Evolutionary conservation across 1,139 yeast genomes (phyloP).

Genomic region (Yamadazyma jaroonii): DNA sequence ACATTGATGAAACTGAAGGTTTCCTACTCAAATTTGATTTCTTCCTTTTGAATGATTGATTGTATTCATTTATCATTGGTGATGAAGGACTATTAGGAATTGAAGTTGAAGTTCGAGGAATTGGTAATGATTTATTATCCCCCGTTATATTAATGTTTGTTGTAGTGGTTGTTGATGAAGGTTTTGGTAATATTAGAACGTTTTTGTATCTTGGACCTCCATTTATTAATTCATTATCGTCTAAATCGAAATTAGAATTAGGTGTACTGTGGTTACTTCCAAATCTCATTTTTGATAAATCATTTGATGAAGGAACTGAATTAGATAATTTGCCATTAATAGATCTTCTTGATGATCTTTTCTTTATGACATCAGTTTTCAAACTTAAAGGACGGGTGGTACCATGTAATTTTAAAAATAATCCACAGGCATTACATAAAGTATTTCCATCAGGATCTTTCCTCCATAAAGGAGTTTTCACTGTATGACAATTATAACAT

Average conservation of each 20-base stretch:
- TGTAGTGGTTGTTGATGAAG: conserved; percentile 14
- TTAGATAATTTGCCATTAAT: conserved; percentile 11
- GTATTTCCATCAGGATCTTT: conserved; percentile 54
- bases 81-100: conserved; percentile 20
- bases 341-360: conserved; percentile 40
- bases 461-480: conserved; percentile 60
- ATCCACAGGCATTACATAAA: conserved; percentile 60
- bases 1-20: conserved; percentile 15
- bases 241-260: conserved; percentile 11
- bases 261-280: conserved; percentile 7
- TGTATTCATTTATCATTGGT: conserved; percentile 20
- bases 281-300: conserved; percentile 6
- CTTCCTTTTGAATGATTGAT: conserved; percentile 41
- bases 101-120: conserved; percentile 17
- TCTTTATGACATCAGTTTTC: conserved; percentile 88
- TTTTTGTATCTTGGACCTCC: conserved; percentile 30
- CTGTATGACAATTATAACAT: conserved; percentile 55
- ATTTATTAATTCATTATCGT: conserved; percentile 7
- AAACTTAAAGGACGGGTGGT: conserved; percentile 59
- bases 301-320: conserved; percentile 12
- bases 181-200: conserved; percentile 45
- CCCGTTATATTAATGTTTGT: neutral
- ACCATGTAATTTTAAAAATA: conserved; percentile 56
- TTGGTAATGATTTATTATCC: conserved; percentile 24
- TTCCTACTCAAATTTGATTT: conserved; percentile 31